Percentiles rank a stretch among this genome's conserved stretches.
These are phyloP conservation scores for Mucor mucedo DNA, from an alignment of 371 early-diverging fungal species.

Conservation along the genomic window DNA sequence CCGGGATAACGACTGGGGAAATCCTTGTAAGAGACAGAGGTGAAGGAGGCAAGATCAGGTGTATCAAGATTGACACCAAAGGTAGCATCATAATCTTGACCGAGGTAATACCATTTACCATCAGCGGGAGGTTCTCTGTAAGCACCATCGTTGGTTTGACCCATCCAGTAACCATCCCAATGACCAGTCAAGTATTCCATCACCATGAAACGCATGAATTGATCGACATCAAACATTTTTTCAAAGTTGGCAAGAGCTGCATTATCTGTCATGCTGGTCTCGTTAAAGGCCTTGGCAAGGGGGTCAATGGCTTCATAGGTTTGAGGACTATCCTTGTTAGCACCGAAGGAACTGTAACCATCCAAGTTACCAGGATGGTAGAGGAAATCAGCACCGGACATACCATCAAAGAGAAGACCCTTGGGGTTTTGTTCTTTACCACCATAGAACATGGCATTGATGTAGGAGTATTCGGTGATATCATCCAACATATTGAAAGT, in stretches of 20 bases:
- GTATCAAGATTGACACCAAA: conserved; percentile 59
- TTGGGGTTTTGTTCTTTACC: conserved; percentile 47
- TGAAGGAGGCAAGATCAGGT: conserved; percentile 31
- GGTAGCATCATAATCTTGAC: conserved; percentile 60
- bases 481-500: conserved; percentile 65
- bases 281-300: conserved; percentile 44
- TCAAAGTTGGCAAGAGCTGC: conserved; percentile 42
- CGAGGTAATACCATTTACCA: conserved; percentile 54
- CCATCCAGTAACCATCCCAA: conserved; percentile 68
- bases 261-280: conserved; percentile 46
- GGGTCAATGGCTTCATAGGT: conserved; percentile 43
- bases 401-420: conserved; percentile 62
- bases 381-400: conserved; percentile 54
- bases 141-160: conserved; percentile 60
- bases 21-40: conserved; percentile 48
- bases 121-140: conserved; percentile 44
- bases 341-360: conserved; percentile 42
- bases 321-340: conserved; percentile 40
- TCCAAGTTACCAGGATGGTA: conserved; percentile 35
- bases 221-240: conserved; percentile 48
- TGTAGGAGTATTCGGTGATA: conserved; percentile 52
- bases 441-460: conserved; percentile 49
- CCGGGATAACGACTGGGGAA: conserved; percentile 46
- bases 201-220: conserved; percentile 64
- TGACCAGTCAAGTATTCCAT: conserved; percentile 59